Conservation (phyloP, 2,329 filamentous ascomycete species). For the Fusarium albidum region DNA sequence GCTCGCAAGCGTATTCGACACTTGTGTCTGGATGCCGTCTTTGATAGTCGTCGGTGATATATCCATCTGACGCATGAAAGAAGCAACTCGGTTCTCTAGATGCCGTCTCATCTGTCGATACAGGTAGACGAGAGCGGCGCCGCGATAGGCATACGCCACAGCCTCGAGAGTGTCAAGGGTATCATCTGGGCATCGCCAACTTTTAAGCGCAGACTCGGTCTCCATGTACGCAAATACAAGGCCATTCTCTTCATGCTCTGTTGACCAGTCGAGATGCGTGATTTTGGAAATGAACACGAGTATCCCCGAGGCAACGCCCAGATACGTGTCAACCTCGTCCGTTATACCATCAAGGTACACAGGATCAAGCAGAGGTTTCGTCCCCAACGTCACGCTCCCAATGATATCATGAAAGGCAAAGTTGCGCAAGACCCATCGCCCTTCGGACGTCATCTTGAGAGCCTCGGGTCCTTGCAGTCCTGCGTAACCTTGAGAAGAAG, state of each 20-base stretch:
- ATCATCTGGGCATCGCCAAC: constrained; percentile 5
- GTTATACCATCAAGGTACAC: constrained; percentile 1
- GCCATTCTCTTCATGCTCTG: background rate
- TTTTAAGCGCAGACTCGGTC: background rate
- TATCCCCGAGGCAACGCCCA: constrained; percentile 4
- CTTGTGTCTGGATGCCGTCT: background rate
- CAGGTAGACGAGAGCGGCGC: constrained; percentile 5
- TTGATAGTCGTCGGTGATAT: background rate
- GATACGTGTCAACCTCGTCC: background rate
- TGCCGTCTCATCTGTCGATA: background rate
- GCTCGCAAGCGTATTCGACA: background rate
- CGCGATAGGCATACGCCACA: constrained; percentile 4
- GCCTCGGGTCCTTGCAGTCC: background rate
- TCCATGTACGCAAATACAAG: background rate
- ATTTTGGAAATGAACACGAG: background rate
- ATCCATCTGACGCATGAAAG: background rate
- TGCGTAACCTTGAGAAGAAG: background rate
- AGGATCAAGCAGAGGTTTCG: background rate
- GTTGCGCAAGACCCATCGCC: constrained; percentile 10
- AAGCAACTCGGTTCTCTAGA: background rate
- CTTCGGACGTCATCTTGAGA: constrained; percentile 1
- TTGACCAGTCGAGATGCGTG: background rate
- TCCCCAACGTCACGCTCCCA: constrained; percentile 7
- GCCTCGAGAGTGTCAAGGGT: background rate
- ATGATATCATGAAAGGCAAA: constrained; percentile 15